Conservation (phyloP, 1,139 yeast genomes). For the Scheffersomyces stambukii region DNA sequence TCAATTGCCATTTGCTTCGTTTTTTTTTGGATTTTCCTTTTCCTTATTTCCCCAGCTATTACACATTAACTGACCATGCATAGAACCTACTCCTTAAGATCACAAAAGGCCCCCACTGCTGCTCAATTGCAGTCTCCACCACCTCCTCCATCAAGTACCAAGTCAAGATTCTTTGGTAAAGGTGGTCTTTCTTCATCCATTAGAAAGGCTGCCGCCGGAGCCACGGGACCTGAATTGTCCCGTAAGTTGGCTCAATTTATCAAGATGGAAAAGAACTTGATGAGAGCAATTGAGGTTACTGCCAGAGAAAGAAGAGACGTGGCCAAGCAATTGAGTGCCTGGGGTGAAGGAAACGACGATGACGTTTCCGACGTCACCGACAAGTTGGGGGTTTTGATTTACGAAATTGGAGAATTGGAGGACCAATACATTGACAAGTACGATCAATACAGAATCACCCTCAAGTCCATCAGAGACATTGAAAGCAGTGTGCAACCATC, state of each 20-base stretch:
- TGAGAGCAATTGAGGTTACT: constrained; percentile 89
- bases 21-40: background rate
- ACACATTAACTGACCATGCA: constrained; percentile 62
- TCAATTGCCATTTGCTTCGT: background rate
- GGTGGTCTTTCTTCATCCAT: constrained; percentile 78
- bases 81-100: constrained; percentile 96
- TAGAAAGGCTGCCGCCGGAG: constrained; percentile 87
- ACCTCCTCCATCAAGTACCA: constrained; percentile 84
- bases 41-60: constrained; percentile 1
- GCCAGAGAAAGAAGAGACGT: constrained; percentile 96
- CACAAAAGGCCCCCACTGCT: constrained; percentile 94
- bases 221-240: constrained; percentile 91
- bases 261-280: constrained; percentile 94
- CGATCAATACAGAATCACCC: constrained; percentile 94
- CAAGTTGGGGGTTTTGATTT: constrained; percentile 90
- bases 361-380: constrained; percentile 97
- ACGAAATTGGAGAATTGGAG: constrained; percentile 96
- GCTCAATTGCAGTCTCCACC: constrained; percentile 92
- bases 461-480: constrained; percentile 92
- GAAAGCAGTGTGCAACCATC: constrained; percentile 98
- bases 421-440: constrained; percentile 97
- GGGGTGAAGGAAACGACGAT: constrained; percentile 99
- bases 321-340: constrained; percentile 89
- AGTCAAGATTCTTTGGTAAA: constrained; percentile 77
- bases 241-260: constrained; percentile 86